Conservation (phyloP, 495 filamentous ascomycete genomes). For the Talaromyces borbonicus region DNA sequence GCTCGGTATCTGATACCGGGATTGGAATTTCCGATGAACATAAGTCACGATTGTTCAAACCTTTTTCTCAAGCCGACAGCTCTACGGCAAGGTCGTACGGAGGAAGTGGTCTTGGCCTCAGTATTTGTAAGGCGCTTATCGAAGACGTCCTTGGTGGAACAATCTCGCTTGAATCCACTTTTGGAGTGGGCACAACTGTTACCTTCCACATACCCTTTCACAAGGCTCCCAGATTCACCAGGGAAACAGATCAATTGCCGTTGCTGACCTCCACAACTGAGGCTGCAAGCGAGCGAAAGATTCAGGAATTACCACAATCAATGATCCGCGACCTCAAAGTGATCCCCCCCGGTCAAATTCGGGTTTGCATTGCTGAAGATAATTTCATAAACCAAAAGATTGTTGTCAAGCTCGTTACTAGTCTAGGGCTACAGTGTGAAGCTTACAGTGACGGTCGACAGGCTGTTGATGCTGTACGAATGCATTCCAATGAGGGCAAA, state of each 20-base stretch:
- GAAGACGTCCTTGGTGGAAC: slow-evolving; percentile 81
- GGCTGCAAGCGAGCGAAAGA: slow-evolving; percentile 8
- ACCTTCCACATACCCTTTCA: slow-evolving; percentile 45
- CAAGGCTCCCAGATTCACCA: neutral
- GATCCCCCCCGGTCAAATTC: slow-evolving; percentile 64
- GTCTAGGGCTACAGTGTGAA: slow-evolving; percentile 61
- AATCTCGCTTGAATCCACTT: slow-evolving; percentile 69
- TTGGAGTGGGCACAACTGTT: slow-evolving; percentile 71
- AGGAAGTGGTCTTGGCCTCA: slow-evolving; percentile 80
- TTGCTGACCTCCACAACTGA: neutral
- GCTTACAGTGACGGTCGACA: slow-evolving; percentile 70
- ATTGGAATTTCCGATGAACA: slow-evolving; percentile 84
- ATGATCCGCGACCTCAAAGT: slow-evolving; percentile 47
- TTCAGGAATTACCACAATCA: slow-evolving; percentile 16
- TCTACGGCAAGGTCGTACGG: slow-evolving; percentile 83
- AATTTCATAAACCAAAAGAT: slow-evolving; percentile 76
- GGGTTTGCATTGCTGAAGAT: slow-evolving; percentile 81
- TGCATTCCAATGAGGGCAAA: slow-evolving; percentile 14
- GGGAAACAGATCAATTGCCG: neutral
- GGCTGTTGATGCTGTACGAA: slow-evolving; percentile 55
- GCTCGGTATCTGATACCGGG: slow-evolving; percentile 82
- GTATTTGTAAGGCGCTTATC: slow-evolving; percentile 91
- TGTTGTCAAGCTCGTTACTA: slow-evolving; percentile 61
- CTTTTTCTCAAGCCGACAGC: slow-evolving; percentile 83
- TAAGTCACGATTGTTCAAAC: slow-evolving; percentile 73